These are phyloP conservation scores for Boletellus deceptivus DNA, from an alignment of 1,284 basidiomycete genomes.

Conservation along the genomic window DNA sequence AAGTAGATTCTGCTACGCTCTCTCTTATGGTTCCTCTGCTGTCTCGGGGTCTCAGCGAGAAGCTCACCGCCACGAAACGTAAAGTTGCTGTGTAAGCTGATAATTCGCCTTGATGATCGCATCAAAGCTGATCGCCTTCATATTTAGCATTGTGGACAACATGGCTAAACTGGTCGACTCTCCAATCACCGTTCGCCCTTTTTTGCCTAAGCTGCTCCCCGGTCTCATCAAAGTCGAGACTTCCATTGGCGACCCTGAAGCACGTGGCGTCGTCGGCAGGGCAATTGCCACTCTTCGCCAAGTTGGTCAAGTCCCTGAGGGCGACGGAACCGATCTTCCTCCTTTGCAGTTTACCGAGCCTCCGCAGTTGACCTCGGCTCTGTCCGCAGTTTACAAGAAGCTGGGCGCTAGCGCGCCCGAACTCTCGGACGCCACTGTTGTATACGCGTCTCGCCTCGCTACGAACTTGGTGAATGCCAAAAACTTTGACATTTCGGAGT, in stretches of 20 bases:
- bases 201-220: slow-evolving; percentile 93
- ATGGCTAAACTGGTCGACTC: slow-evolving; percentile 99
- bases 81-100: slow-evolving; percentile 86
- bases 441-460: slow-evolving; percentile 79
- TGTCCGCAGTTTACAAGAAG: slow-evolving; percentile 84
- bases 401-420: slow-evolving; percentile 60
- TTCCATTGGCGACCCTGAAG: slow-evolving; percentile 93
- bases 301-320: slow-evolving; percentile 82
- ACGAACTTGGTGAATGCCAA: slow-evolving; percentile 86
- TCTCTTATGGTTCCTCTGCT: slow-evolving; percentile 99
- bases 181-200: slow-evolving; percentile 90
- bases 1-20: slow-evolving; percentile 98
- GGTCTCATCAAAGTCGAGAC: slow-evolving; percentile 92
- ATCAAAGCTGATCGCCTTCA: slow-evolving; percentile 15
- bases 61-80: slow-evolving; percentile 93
- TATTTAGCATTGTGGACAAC: slow-evolving; percentile 86
- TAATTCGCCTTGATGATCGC: slow-evolving; percentile 15
- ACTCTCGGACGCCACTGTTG: slow-evolving; percentile 55
- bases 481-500: slow-evolving; percentile 88
- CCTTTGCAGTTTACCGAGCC: slow-evolving; percentile 76
- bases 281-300: slow-evolving; percentile 93
- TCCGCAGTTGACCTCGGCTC: slow-evolving; percentile 60
- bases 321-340: slow-evolving; percentile 87
- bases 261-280: slow-evolving; percentile 83
- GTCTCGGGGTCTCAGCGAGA: slow-evolving; percentile 93